phyloP scores from a whole-genome alignment of 805 yeast species.

The Alloascoidea africana region DNA sequence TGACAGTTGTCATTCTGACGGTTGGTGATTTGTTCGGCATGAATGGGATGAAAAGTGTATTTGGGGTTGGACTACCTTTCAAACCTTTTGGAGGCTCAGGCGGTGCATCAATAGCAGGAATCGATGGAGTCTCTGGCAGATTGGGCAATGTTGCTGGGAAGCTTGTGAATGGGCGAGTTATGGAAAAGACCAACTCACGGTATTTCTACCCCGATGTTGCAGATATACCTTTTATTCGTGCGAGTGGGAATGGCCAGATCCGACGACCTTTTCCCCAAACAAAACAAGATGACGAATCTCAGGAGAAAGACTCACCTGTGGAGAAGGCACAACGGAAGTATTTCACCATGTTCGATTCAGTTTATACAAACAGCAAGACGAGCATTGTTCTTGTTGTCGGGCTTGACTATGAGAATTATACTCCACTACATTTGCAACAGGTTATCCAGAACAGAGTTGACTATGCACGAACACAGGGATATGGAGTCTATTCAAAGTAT shows the following conservation, averaged over 20 bases:
- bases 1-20: no score
- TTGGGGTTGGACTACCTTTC: no score
- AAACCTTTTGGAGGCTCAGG: no score
- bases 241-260: neutral
- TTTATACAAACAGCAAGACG: neutral
- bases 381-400: constrained; percentile 45
- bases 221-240: neutral
- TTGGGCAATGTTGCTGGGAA: no score
- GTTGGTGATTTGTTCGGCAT: no score
- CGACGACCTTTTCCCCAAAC: neutral
- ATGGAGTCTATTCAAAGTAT: constrained; percentile 67
- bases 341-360: neutral
- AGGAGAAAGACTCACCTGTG: neutral
- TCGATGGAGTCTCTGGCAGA: no score
- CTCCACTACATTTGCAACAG: constrained; percentile 35
- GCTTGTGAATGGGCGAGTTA: no score
- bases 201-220: neutral
- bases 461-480: constrained; percentile 53
- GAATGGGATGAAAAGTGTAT: no score
- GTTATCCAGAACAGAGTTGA: constrained; percentile 68
- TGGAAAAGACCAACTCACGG: neutral
- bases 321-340: neutral
- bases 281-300: neutral
- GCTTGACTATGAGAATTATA: constrained; percentile 52
- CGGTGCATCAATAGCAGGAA: no score